Conservation (phyloP, 306 rosid genomes). For the Adenanthera pavonina region DNA sequence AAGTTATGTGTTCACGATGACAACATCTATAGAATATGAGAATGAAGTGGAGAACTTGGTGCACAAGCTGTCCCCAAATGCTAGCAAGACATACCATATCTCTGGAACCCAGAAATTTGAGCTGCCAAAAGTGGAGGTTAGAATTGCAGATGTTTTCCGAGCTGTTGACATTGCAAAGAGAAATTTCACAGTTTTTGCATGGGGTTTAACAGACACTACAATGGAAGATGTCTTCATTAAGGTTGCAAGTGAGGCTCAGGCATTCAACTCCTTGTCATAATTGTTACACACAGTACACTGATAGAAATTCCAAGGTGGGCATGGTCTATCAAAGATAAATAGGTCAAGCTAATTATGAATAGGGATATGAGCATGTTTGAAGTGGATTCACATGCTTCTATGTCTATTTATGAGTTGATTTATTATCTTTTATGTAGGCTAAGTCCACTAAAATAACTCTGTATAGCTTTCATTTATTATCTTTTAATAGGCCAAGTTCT, state of each 20-base stretch:
- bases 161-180: conserved; percentile 80
- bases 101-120: conserved; percentile 97
- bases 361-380: not conserved
- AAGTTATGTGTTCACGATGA: conserved; percentile 84
- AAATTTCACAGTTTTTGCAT: conserved; percentile 80
- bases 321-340: not conserved
- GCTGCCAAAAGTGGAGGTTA: conserved; percentile 76
- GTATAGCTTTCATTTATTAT: no score
- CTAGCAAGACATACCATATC: conserved; percentile 75
- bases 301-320: not conserved
- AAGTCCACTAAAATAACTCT: not conserved
- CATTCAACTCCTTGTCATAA: conserved; percentile 62
- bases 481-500: not conserved
- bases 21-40: conserved; percentile 77
- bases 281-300: not conserved
- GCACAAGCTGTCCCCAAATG: conserved; percentile 61
- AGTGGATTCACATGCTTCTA: not conserved
- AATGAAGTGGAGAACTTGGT: conserved; percentile 75
- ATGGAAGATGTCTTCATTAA: conserved; percentile 94
- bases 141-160: conserved; percentile 70
- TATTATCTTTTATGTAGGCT: not conserved
- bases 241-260: conserved; percentile 79
- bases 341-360: not conserved
- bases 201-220: conserved; percentile 98
- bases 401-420: not conserved